phyloP scores from a whole-genome alignment of 2,329 filamentous ascomycete genomes.

The Colletotrichum cuscutae region DNA sequence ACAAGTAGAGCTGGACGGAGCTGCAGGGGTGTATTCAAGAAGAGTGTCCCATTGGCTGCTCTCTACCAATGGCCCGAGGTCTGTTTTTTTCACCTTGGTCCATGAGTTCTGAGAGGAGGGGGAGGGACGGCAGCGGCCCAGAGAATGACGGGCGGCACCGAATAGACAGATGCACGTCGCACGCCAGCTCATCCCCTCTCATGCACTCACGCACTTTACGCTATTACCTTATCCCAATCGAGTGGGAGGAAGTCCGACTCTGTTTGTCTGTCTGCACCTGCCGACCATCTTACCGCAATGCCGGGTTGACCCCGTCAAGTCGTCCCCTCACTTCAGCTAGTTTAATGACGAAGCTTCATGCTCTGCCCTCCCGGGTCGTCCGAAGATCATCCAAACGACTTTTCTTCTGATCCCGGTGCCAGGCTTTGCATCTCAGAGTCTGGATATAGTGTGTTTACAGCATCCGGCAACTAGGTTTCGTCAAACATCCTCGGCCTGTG shows the following conservation, averaged over 20 bases:
- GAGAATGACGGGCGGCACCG: slow-evolving; percentile 13
- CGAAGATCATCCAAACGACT: slow-evolving; percentile 30
- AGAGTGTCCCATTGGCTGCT: slow-evolving; percentile 8
- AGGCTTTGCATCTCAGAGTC: not conserved
- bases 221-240: slow-evolving; percentile 11
- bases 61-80: slow-evolving; percentile 18
- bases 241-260: not conserved
- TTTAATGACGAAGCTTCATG: slow-evolving; percentile 24
- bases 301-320: slow-evolving; percentile 7
- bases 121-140: not conserved
- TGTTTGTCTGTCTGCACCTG: not conserved
- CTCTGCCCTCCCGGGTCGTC: slow-evolving; percentile 17
- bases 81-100: not conserved
- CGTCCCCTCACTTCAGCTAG: not conserved
- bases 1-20: slow-evolving; percentile 28
- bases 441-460: not conserved
- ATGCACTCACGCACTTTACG: not conserved
- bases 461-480: not conserved
- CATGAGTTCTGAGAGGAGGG: not conserved
- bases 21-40: slow-evolving; percentile 25
- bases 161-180: slow-evolving; percentile 7
- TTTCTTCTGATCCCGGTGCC: not conserved
- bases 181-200: slow-evolving; percentile 13
- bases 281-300: not conserved
- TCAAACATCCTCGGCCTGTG: not conserved